Evolutionary conservation across 2,329 filamentous ascomycete genomes (phyloP).

Genomic region (Scedosporium aurantiacum): DNA sequence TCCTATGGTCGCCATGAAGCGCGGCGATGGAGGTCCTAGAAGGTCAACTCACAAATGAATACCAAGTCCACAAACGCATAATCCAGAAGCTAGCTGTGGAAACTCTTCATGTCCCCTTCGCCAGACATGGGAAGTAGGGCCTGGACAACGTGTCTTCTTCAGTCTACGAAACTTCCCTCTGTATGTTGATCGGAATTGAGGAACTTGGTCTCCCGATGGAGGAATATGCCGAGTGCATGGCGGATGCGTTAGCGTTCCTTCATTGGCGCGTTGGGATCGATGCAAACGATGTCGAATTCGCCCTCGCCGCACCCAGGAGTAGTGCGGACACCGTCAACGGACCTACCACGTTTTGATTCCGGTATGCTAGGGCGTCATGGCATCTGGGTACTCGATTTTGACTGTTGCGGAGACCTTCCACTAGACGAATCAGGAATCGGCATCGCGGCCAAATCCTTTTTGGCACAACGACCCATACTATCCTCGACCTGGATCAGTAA

Average conservation of each 20-base stretch:
- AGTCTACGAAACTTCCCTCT: not conserved
- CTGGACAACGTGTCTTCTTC: not conserved
- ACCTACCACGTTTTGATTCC: not conserved
- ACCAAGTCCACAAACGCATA: slow-evolving; percentile 8
- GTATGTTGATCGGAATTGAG: not conserved
- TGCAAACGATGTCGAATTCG: slow-evolving; percentile 45
- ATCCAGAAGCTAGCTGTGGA: not conserved
- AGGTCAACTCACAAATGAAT: slow-evolving; percentile 12
- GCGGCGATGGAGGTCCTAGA: slow-evolving; percentile 9
- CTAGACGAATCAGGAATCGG: slow-evolving; percentile 28
- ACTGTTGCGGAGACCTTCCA: slow-evolving; percentile 22
- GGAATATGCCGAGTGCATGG: slow-evolving; percentile 24
- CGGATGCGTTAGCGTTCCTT: slow-evolving; percentile 35
- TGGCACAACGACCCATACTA: slow-evolving; percentile 41
- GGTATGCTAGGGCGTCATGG: slow-evolving; percentile 16
- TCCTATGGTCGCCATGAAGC: slow-evolving; percentile 13
- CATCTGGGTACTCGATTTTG: slow-evolving; percentile 38
- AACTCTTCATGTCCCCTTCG: not conserved
- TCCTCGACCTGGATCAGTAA: slow-evolving; percentile 24
- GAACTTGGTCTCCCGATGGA: not conserved
- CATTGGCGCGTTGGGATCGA: slow-evolving; percentile 37
- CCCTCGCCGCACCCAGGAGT: slow-evolving; percentile 24
- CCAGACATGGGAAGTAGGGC: not conserved
- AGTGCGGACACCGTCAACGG: not conserved
- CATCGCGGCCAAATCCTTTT: slow-evolving; percentile 30